Evolutionary conservation across 495 filamentous ascomycete species (phyloP).

Genomic region (Aspergillus avenaceus): DNA sequence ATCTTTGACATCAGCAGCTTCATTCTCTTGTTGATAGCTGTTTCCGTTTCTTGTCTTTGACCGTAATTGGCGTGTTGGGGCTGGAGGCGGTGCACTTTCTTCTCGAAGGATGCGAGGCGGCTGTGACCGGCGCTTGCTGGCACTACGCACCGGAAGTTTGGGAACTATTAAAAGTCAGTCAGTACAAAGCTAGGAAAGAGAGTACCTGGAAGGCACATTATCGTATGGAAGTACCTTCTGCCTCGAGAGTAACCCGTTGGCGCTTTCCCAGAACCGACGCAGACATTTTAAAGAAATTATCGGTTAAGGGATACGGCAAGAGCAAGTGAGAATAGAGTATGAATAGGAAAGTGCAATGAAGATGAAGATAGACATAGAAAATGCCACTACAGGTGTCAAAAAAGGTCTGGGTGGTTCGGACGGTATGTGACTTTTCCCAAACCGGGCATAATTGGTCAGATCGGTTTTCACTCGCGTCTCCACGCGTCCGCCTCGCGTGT

Average conservation of each 20-base stretch:
- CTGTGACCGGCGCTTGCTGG: conserved; percentile 60
- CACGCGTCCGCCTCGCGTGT: conserved; percentile 4
- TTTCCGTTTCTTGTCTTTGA: conserved; percentile 23
- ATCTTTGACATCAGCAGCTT: conserved; percentile 20
- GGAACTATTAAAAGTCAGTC: conserved; percentile 17
- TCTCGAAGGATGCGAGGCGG: conserved; percentile 30
- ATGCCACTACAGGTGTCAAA: too few relatives aligned
- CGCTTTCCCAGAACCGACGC: conserved; percentile 71
- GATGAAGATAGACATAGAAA: neutral
- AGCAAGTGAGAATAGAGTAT: conserved; percentile 11
- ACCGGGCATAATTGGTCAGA: conserved; percentile 19
- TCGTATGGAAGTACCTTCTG: conserved; percentile 47
- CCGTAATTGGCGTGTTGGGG: conserved; percentile 30
- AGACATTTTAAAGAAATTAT: conserved; percentile 46
- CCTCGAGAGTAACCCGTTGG: conserved; percentile 48
- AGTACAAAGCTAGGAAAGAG: neutral
- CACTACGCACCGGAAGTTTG: conserved; percentile 44
- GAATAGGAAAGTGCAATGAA: neutral
- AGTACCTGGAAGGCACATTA: neutral
- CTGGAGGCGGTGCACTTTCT: conserved; percentile 9
- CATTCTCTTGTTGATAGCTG: conserved; percentile 29
- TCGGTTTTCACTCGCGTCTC: neutral
- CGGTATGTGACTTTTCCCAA: conserved; percentile 23
- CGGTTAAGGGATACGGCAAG: conserved; percentile 12
- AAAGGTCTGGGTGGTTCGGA: too few relatives aligned